Evolutionary conservation across 2,329 filamentous ascomycete genomes (phyloP).

Genomic region (Fusarium solani-melongenae): DNA sequence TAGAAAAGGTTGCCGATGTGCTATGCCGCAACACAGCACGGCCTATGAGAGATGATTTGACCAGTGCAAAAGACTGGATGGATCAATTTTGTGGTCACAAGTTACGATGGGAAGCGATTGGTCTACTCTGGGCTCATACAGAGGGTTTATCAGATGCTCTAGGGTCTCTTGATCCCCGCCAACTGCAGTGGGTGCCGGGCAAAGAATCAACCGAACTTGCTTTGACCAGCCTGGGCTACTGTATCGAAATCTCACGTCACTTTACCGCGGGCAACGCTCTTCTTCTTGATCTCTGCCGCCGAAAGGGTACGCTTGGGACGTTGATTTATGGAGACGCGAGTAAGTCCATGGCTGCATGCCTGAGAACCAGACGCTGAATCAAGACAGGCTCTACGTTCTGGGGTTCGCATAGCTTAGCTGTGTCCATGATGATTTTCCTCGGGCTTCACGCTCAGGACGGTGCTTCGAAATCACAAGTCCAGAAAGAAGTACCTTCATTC

Average conservation of each 20-base stretch:
- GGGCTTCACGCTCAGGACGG: constrained; percentile 46
- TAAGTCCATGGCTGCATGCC: constrained; percentile 36
- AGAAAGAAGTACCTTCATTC: constrained; percentile 41
- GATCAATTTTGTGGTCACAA: constrained; percentile 52
- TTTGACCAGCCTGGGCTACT: constrained; percentile 40
- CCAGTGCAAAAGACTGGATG: constrained; percentile 50
- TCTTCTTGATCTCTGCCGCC: constrained; percentile 51
- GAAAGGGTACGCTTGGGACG: constrained; percentile 50
- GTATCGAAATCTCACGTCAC: constrained; percentile 46
- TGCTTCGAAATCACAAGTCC: neutral
- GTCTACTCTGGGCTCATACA: constrained; percentile 48
- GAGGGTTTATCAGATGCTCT: constrained; percentile 28
- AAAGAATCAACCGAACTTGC: constrained; percentile 1
- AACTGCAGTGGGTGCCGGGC: constrained; percentile 17
- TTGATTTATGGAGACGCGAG: constrained; percentile 54
- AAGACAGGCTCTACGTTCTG: constrained; percentile 49
- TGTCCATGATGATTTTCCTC: constrained; percentile 50
- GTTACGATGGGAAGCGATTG: constrained; percentile 58
- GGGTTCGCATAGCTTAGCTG: constrained; percentile 51
- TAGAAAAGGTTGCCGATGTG: constrained; percentile 50
- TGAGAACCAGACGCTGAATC: neutral
- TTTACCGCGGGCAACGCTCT: constrained; percentile 49
- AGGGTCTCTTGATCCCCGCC: constrained; percentile 8
- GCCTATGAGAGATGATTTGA: constrained; percentile 50
- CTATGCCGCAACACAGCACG: constrained; percentile 53